Evolutionary conservation across 2,329 filamentous ascomycete genomes (phyloP).

Genomic region (Paracorniculantispora psalliotae): DNA sequence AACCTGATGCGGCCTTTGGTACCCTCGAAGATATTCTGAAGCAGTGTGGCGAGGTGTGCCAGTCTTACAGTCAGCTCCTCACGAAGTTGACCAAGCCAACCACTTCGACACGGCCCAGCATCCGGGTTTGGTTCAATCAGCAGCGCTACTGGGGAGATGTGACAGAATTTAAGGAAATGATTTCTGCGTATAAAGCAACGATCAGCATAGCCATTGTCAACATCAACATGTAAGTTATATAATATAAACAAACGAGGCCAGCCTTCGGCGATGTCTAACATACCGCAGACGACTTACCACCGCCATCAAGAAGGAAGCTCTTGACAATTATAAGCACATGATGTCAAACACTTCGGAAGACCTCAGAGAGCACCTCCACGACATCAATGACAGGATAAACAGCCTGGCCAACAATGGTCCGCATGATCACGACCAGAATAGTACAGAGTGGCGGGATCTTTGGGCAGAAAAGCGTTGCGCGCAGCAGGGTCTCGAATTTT

Average conservation of each 20-base stretch:
- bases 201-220: neutral
- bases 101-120: neutral
- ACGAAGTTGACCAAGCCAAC: neutral
- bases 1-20: neutral
- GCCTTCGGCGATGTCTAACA: neutral
- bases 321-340: slow-evolving; percentile 14
- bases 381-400: slow-evolving; percentile 10
- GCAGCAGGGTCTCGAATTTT: slow-evolving; percentile 20
- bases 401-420: slow-evolving; percentile 1
- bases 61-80: neutral
- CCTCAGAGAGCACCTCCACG: slow-evolving; percentile 12
- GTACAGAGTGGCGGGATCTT: slow-evolving; percentile 17
- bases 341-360: slow-evolving; percentile 11
- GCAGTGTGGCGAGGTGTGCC: neutral
- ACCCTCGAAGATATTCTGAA: neutral
- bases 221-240: neutral
- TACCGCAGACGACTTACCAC: neutral
- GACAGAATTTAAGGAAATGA: neutral
- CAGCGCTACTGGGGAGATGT: neutral
- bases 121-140: neutral
- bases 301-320: slow-evolving; percentile 13
- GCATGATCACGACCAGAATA: neutral
- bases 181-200: neutral
- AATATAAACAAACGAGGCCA: neutral
- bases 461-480: slow-evolving; percentile 22